These are phyloP conservation scores for Sclerotinia glacialis DNA, from an alignment of 2,329 filamentous ascomycete species.

Conservation along the genomic window DNA sequence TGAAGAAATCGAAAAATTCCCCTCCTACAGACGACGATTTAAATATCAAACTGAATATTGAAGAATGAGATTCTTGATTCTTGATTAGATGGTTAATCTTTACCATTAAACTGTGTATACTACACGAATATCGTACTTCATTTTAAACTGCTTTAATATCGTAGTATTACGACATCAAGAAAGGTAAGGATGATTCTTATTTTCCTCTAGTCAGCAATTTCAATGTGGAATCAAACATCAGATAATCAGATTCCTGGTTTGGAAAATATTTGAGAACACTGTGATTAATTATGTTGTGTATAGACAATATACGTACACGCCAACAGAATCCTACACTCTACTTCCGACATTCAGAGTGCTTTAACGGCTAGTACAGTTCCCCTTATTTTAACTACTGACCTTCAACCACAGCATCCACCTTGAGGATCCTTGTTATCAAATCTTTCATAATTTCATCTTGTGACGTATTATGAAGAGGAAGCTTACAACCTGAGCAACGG, in stretches of 20 bases:
- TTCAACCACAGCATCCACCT: neutral
- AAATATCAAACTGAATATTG: accelerated
- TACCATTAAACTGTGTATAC: too few species aligned
- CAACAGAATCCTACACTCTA: neutral
- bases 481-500: too few species aligned
- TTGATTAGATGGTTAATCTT: too few species aligned
- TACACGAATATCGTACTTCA: too few species aligned
- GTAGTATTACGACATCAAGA: too few species aligned
- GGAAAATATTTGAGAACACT: neutral
- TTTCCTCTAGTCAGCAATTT: neutral
- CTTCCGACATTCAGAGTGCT: neutral
- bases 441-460: too few species aligned
- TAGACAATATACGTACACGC: neutral
- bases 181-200: neutral
- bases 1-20: neutral
- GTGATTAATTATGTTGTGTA: neutral
- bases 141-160: too few species aligned
- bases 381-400: too few species aligned
- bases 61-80: too few species aligned
- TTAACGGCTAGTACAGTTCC: neutral
- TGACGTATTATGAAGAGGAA: too few species aligned
- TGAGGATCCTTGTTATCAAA: neutral
- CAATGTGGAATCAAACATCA: neutral
- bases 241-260: neutral
- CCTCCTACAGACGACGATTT: too few species aligned